These are phyloP conservation scores for Wickerhamomyces subpelliculosus DNA, from an alignment of 805 yeast genomes.

Conservation along the genomic window DNA sequence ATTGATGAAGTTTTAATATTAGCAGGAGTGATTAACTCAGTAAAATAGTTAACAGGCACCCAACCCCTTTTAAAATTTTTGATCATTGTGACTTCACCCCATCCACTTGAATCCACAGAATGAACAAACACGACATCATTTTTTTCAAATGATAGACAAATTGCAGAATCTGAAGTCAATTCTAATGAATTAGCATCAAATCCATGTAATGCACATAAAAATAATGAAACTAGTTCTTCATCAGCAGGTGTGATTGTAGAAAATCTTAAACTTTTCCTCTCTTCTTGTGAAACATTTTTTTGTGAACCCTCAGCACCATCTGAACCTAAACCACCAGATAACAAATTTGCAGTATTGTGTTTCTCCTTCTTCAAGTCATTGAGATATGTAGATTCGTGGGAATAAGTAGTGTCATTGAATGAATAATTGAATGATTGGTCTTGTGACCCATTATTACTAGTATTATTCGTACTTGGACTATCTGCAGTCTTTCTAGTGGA, in stretches of 20 bases:
- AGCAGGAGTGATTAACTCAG: constrained; percentile 37
- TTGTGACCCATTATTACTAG: too few species aligned
- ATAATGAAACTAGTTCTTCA: constrained; percentile 45
- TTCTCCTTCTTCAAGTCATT: constrained; percentile 60
- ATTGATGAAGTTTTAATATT: constrained; percentile 12
- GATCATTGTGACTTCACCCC: constrained; percentile 79
- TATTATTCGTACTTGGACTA: too few species aligned
- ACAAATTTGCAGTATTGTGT: constrained; percentile 45
- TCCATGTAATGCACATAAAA: constrained; percentile 50
- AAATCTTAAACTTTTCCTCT: not conserved
- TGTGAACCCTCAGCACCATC: not conserved
- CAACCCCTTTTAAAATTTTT: constrained; percentile 65
- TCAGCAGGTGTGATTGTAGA: constrained; percentile 16
- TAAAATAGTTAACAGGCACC: constrained; percentile 80
- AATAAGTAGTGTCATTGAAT: constrained; percentile 12
- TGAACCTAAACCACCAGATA: not conserved
- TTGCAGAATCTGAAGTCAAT: constrained; percentile 58
- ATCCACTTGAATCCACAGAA: constrained; percentile 72
- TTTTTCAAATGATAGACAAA: constrained; percentile 65
- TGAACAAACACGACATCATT: constrained; percentile 73
- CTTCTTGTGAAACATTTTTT: not conserved
- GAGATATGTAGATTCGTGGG: constrained; percentile 26
- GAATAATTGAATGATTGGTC: not conserved
- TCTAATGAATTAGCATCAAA: constrained; percentile 55
- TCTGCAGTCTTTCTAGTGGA: too few species aligned